phyloP scores from a whole-genome alignment of 352 stramenopile genomes.

The Phytophthora pini region DNA sequence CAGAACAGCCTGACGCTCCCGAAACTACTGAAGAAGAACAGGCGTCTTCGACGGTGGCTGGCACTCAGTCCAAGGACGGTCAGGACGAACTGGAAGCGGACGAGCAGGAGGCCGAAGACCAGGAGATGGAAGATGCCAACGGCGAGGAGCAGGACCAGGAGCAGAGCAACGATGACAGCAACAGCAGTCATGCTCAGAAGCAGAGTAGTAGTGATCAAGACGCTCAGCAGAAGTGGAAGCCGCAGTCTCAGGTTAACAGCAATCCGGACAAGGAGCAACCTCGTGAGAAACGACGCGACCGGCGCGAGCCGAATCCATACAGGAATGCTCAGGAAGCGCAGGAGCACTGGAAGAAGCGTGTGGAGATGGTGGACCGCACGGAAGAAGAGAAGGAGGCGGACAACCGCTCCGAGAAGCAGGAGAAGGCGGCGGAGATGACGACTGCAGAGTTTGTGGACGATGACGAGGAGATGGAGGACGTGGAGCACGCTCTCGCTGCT shows the following conservation, averaged over 20 bases:
- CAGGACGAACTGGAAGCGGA: conserved; percentile 75
- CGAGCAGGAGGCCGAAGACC: conserved; percentile 50
- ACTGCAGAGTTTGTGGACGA: conserved; percentile 74
- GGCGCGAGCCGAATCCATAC: conserved; percentile 95
- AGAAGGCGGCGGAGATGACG: conserved; percentile 50
- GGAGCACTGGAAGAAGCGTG: conserved; percentile 97
- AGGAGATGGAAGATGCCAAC: conserved; percentile 55
- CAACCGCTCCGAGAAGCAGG: conserved; percentile 46
- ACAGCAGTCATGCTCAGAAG: conserved; percentile 56
- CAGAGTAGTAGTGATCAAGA: conserved; percentile 66
- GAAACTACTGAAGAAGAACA: conserved; percentile 53
- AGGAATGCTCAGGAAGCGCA: conserved; percentile 94
- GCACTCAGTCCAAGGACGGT: conserved; percentile 86
- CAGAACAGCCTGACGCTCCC: conserved; percentile 61
- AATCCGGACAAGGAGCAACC: conserved; percentile 51
- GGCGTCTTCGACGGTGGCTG: conserved; percentile 66
- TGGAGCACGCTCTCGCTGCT: conserved; percentile 67
- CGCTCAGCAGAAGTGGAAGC: conserved; percentile 60
- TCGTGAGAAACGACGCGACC: conserved; percentile 81
- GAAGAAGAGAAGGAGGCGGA: conserved; percentile 48
- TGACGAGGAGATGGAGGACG: conserved; percentile 68
- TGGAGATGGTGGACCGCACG: conserved; percentile 87
- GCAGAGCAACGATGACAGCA: conserved; percentile 68
- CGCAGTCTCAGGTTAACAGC: conserved; percentile 50
- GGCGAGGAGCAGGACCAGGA: conserved; percentile 55